Percentiles rank a stretch among this genome's conserved stretches.
phyloP scores from a whole-genome alignment of 371 early-diverging fungal species.

The Zopfochytrium polystomum region DNA sequence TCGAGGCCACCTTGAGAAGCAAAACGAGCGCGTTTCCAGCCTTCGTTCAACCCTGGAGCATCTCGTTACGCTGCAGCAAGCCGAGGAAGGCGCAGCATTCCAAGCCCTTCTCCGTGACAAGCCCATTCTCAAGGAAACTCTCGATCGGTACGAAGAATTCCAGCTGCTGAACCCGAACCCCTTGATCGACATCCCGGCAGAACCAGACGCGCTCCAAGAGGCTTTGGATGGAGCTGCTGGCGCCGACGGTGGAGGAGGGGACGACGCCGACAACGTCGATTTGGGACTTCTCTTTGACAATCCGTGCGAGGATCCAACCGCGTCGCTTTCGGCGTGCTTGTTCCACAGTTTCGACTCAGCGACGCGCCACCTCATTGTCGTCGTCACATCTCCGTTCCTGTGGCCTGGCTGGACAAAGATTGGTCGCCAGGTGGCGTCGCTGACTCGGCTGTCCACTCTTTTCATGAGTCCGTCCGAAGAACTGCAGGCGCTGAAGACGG shows the following conservation, averaged over 20 bases:
- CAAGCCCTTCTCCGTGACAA: conserved; percentile 27
- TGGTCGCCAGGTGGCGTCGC: no score
- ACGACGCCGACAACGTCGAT: not conserved
- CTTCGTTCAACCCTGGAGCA: conserved; percentile 20
- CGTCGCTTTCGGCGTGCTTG: conserved; percentile 9
- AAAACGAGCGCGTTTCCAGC: conserved; percentile 9
- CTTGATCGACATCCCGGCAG: not conserved
- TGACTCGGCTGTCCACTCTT: not conserved
- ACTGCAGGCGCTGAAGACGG: conserved; percentile 9
- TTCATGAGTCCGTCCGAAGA: conserved; percentile 15
- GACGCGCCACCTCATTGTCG: not conserved
- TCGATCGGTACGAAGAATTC: conserved; percentile 22
- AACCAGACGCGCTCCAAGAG: not conserved
- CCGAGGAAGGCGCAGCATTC: conserved; percentile 32
- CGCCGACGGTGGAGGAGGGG: not conserved
- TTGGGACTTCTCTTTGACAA: not conserved
- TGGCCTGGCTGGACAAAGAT: conserved; percentile 25
- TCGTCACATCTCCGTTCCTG: conserved; percentile 9
- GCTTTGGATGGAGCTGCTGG: not conserved
- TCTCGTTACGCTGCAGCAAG: conserved; percentile 20
- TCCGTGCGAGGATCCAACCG: conserved; percentile 20
- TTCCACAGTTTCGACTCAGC: no score
- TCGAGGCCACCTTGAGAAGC: not conserved
- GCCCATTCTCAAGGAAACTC: conserved; percentile 25
- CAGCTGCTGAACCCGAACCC: not conserved